Evolutionary conservation across 495 filamentous ascomycete species (phyloP).

Genomic region (Penicillium riverlandense): DNA sequence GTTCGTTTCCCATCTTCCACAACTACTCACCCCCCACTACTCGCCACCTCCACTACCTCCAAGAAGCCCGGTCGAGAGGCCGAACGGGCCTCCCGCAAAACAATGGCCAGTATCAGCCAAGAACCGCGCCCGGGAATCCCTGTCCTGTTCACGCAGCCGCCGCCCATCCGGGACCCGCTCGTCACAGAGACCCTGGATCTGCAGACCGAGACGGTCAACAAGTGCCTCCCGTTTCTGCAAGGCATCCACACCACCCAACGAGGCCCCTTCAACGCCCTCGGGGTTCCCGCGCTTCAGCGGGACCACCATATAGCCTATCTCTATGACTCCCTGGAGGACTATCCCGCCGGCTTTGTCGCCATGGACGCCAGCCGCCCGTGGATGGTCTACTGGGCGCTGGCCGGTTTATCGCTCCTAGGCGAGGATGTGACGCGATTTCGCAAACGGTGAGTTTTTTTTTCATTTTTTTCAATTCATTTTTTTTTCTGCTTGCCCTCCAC

Average conservation of each 20-base stretch:
- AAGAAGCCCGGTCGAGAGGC: constrained; percentile 3
- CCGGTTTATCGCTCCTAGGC: constrained; percentile 63
- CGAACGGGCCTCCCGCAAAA: constrained; percentile 1
- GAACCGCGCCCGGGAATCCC: constrained; percentile 45
- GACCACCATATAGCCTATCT: constrained; percentile 71
- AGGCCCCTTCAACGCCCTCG: constrained; percentile 53
- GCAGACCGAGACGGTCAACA: constrained; percentile 59
- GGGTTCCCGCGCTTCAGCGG: constrained; percentile 66
- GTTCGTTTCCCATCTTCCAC: constrained; percentile 25
- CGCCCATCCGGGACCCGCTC: constrained; percentile 60
- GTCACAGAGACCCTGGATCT: constrained; percentile 58
- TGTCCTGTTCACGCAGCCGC: constrained; percentile 54
- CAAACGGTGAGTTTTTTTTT: constrained; percentile 41
- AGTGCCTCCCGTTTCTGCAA: constrained; percentile 63
- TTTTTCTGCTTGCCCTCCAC: not conserved
- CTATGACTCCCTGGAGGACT: constrained; percentile 52
- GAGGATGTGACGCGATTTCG: constrained; percentile 66
- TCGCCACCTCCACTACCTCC: constrained; percentile 2
- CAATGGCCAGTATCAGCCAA: constrained; percentile 8
- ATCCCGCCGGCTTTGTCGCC: constrained; percentile 58
- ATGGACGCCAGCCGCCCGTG: constrained; percentile 84
- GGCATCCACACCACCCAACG: constrained; percentile 30
- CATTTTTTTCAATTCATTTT: not conserved
- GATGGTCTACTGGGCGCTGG: constrained; percentile 87
- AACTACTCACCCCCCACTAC: constrained; percentile 7